Conservation (phyloP, 257 asterid genomes). For the Solanum chaucha region DNA sequence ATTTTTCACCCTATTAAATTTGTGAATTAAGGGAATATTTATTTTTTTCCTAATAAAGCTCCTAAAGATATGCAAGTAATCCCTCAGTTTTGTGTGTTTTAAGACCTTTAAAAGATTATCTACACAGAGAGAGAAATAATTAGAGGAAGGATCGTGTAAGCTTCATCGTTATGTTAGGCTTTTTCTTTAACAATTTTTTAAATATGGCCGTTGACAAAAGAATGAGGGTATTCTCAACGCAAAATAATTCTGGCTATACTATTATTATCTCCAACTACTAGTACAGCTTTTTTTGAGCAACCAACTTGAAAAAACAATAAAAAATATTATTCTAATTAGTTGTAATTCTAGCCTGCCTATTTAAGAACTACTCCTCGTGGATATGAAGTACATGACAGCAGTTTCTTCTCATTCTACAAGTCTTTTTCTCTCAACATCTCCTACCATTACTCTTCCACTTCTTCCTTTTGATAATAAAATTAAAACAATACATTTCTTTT, state of each 20-base stretch:
- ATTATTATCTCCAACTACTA: conserved; percentile 30
- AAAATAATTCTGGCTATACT: conserved; percentile 27
- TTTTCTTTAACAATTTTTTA: conserved; percentile 20
- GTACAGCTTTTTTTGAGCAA: conserved; percentile 48
- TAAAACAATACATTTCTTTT: neutral
- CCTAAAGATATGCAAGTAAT: conserved; percentile 10
- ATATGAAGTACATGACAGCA: conserved; percentile 45
- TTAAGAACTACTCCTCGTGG: conserved; percentile 40
- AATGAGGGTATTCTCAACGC: conserved; percentile 22
- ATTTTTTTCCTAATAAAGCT: neutral
- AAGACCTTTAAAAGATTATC: conserved; percentile 11
- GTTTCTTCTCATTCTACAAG: conserved; percentile 23
- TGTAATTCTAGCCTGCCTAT: conserved; percentile 56
- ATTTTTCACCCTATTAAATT: conserved; percentile 12
- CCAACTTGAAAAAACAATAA: conserved; percentile 35
- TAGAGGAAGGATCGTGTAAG: conserved; percentile 50
- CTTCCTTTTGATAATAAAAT: neutral
- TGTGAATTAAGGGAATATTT: conserved; percentile 1
- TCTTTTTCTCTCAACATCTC: conserved; percentile 17
- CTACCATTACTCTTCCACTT: conserved; percentile 7
- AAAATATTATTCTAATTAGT: conserved; percentile 22
- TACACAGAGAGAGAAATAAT: neutral
- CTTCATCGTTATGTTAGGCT: conserved; percentile 61
- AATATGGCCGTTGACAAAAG: conserved; percentile 47
- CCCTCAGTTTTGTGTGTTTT: conserved; percentile 3